Percentiles rank a stretch among this genome's conserved stretches.
Evolutionary conservation across 192 early-diverging fungal genomes (phyloP).

Genomic region (Coemansia sp.): DNA sequence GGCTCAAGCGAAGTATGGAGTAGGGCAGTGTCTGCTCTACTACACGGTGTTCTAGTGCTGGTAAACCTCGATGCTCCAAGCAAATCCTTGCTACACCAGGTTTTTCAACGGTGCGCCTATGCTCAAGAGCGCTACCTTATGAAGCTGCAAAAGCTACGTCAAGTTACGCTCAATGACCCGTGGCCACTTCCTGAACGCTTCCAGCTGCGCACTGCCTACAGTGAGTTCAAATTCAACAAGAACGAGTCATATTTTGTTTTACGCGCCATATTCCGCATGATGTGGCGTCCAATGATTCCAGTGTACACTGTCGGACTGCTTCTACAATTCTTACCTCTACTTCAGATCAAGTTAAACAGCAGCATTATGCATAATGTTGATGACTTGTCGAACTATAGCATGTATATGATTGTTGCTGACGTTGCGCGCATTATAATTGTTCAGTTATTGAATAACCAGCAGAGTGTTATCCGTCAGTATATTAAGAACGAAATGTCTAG

Average conservation of each 20-base stretch:
- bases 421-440: not conserved
- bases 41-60: no score
- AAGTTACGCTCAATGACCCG: no score
- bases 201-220: not conserved
- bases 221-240: constrained; percentile 27
- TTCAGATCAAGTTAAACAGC: not conserved
- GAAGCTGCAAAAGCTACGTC: no score
- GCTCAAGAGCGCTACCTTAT: no score
- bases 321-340: not conserved
- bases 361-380: constrained; percentile 27
- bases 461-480: no score
- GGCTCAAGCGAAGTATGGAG: no score
- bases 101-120: no score
- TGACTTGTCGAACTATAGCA: constrained; percentile 1
- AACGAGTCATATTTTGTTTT: constrained; percentile 38
- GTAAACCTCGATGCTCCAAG: no score
- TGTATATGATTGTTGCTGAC: constrained; percentile 22
- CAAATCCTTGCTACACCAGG: no score
- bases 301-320: constrained; percentile 20
- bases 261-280: constrained; percentile 30
- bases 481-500: no score
- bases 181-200: no score
- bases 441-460: constrained; percentile 5
- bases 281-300: constrained; percentile 37
- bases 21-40: no score